Conservation (phyloP, 306 rosid genomes). For the Senna tora region DNA sequence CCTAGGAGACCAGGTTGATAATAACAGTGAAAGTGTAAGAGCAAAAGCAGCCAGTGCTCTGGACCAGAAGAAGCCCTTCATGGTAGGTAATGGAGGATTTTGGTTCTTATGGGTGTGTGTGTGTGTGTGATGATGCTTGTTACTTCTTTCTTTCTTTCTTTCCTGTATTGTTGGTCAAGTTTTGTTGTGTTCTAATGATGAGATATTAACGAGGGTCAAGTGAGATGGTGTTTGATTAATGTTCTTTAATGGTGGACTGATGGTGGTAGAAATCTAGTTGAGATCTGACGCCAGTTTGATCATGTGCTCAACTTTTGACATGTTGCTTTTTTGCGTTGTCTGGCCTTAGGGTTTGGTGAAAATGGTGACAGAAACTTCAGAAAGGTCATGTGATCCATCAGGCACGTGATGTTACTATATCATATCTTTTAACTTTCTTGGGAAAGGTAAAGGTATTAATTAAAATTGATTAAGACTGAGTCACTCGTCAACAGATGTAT, state of each 20-base stretch:
- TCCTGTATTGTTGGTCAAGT: slow-evolving; percentile 45
- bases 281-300: slow-evolving; percentile 57
- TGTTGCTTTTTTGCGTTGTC: slow-evolving; percentile 39
- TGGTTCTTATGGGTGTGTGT: slow-evolving; percentile 23
- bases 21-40: slow-evolving; percentile 49
- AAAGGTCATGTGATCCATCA: slow-evolving; percentile 57
- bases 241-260: slow-evolving; percentile 33
- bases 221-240: slow-evolving; percentile 31
- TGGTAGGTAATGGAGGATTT: slow-evolving; percentile 38
- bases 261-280: slow-evolving; percentile 37
- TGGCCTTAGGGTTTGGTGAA: slow-evolving; percentile 44
- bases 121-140: background rate
- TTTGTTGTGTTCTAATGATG: slow-evolving; percentile 33
- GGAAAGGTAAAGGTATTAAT: slow-evolving; percentile 38
- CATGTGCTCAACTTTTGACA: slow-evolving; percentile 63
- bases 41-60: slow-evolving; percentile 55
- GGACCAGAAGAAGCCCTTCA: slow-evolving; percentile 54
- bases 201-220: slow-evolving; percentile 24
- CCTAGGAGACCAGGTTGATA: slow-evolving; percentile 39
- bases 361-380: slow-evolving; percentile 44
- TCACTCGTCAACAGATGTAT: background rate
- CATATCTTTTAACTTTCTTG: slow-evolving; percentile 35
- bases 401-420: slow-evolving; percentile 57
- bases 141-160: too few species aligned
- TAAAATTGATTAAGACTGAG: background rate